Evolutionary conservation across 176 grass and related monocot genomes (phyloP).

Genomic region (Tillandsia leiboldiana): DNA sequence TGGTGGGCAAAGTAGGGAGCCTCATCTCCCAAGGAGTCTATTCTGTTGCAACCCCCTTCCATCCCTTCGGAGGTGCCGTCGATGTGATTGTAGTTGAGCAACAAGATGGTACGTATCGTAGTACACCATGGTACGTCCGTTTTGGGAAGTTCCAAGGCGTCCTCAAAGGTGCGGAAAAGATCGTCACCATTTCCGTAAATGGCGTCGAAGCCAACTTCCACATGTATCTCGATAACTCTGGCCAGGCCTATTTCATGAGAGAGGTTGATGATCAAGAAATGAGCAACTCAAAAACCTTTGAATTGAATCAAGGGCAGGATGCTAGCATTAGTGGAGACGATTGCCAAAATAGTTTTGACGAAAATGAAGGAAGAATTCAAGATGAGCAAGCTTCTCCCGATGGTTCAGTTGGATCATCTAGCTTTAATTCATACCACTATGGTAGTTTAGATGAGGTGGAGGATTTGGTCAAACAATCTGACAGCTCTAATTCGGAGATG

Average conservation of each 20-base stretch:
- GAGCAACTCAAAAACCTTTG: conserved; percentile 21
- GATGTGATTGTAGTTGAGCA: conserved; percentile 92
- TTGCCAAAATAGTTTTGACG: conserved; percentile 18
- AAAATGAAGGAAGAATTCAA: conserved; percentile 3
- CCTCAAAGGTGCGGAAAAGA: conserved; percentile 85
- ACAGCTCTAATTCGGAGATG: conserved; percentile 64
- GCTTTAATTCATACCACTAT: conserved; percentile 45
- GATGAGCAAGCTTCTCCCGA: conserved; percentile 15
- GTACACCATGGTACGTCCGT: conserved; percentile 97
- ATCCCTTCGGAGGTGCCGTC: conserved; percentile 87
- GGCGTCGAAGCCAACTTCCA: conserved; percentile 71
- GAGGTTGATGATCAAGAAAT: conserved; percentile 41
- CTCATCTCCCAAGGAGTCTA: conserved; percentile 94
- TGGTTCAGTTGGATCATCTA: conserved; percentile 12
- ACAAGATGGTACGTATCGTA: conserved; percentile 87
- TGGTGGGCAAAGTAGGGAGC: conserved; percentile 77
- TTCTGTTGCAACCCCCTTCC: conserved; percentile 91
- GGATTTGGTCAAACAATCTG: conserved; percentile 39
- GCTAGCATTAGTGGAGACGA: conserved; percentile 28
- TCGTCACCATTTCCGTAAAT: conserved; percentile 84
- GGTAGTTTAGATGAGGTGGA: conserved; percentile 57
- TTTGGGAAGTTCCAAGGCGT: conserved; percentile 99
- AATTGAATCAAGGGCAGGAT: conserved; percentile 40
- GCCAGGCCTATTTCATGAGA: conserved; percentile 91
- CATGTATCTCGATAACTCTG: conserved; percentile 94